phyloP scores from a whole-genome alignment of 129 eudicot genomes.

The Artemisia annua region DNA sequence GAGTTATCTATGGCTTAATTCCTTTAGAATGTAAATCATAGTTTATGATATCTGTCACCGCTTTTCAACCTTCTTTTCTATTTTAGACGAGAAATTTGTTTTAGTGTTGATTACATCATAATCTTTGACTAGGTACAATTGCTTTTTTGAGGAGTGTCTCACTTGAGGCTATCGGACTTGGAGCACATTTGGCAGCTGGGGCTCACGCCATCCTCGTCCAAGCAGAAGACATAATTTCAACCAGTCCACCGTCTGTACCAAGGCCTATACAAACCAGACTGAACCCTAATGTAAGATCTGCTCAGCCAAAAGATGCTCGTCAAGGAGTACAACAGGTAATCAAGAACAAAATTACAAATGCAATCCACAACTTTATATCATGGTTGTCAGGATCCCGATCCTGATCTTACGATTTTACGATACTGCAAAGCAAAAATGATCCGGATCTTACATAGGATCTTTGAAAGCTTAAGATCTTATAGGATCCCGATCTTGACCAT shows the following conservation, averaged over 20 bases:
- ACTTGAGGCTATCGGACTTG: conserved; percentile 88
- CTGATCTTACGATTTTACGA: too few species aligned
- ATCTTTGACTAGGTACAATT: conserved; percentile 54
- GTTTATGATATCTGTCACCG: too few species aligned
- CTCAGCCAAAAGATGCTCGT: conserved; percentile 83
- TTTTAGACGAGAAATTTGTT: too few species aligned
- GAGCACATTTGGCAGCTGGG: conserved; percentile 96
- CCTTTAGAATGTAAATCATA: too few species aligned
- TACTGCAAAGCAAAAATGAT: too few species aligned
- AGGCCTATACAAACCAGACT: conserved; percentile 50
- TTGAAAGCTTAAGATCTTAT: too few species aligned
- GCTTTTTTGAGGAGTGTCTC: conserved; percentile 93
- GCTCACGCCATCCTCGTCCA: conserved; percentile 86
- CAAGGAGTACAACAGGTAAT: conserved; percentile 88
- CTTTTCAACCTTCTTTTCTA: too few species aligned
- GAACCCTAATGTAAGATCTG: conserved; percentile 48
- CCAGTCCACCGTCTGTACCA: conserved; percentile 54
- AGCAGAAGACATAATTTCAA: conserved; percentile 77
- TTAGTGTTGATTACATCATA: too few species aligned
- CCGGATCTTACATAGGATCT: too few species aligned
- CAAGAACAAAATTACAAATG: not conserved
- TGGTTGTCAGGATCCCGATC: too few species aligned
- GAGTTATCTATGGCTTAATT: too few species aligned
- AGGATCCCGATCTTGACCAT: too few species aligned
- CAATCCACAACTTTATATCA: not conserved